phyloP scores from a whole-genome alignment of 768 basidiomycete genomes.

The Auricularia sp. region DNA sequence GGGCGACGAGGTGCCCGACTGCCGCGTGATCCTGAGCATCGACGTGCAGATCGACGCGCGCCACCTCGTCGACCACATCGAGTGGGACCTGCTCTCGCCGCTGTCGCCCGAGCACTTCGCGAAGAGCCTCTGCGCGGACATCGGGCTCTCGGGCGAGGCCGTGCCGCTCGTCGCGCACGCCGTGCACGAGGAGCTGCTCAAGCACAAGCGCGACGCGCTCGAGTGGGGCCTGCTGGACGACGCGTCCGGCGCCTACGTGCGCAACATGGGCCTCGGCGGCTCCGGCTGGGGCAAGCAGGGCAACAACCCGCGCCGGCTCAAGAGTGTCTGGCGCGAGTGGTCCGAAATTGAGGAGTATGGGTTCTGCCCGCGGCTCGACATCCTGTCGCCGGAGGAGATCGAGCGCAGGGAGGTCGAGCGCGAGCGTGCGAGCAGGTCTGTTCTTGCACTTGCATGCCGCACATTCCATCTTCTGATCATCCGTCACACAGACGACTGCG shows the following conservation, averaged over 20 bases:
- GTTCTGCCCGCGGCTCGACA: conserved; percentile 62
- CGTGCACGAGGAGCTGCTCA: conserved; percentile 88
- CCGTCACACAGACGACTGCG: conserved; percentile 39
- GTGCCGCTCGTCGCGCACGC: conserved; percentile 85
- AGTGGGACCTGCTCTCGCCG: conserved; percentile 94
- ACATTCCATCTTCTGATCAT: not conserved
- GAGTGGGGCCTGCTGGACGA: conserved; percentile 84
- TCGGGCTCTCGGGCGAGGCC: conserved; percentile 83
- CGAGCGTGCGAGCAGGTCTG: conserved; percentile 68
- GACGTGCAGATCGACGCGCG: conserved; percentile 93
- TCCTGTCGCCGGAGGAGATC: conserved; percentile 81
- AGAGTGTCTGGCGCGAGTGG: conserved; percentile 95
- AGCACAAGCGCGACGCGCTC: conserved; percentile 89
- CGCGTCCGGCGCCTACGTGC: conserved; percentile 57
- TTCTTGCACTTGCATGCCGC: conserved; percentile 9
- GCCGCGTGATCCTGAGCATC: conserved; percentile 76
- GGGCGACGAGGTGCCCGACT: conserved; percentile 58
- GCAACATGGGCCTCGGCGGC: conserved; percentile 54
- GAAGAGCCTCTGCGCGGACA: conserved; percentile 64
- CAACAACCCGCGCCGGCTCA: conserved; percentile 56
- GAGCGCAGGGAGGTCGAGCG: conserved; percentile 81
- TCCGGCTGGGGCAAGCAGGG: conserved; percentile 52
- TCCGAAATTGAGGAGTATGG: conserved; percentile 81
- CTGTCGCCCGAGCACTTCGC: conserved; percentile 86
- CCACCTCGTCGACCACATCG: conserved; percentile 89